Evolutionary conservation across 129 eudicot genomes (phyloP), one percentile per base, ranked within the genome.

Genomic region (Gnaphalium uliginosum): DNA sequence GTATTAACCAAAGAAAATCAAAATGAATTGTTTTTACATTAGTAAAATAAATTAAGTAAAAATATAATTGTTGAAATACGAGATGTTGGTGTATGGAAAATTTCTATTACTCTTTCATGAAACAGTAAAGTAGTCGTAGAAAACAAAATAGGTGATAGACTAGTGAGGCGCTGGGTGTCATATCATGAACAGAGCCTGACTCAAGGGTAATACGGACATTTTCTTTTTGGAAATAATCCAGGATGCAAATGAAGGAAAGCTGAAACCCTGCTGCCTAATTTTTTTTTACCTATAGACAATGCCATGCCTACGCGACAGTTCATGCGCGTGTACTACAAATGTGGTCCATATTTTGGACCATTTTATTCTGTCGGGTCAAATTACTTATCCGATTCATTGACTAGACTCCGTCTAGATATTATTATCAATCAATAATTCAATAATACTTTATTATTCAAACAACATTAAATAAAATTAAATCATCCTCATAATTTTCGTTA

Each of bases 301-400:
- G 17, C 18, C 7, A 70, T 6, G 17, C 41, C 22, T 24, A 67
- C 59, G 59, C 24, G 32, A 48, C 18, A 15, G 0, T 48, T 48
- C 41, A 18, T 21, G 74, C 74, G 74, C 81, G 74, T 76, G 81
- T 15, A 2, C 0, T 67, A 67, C 61, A 43, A 1, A 66, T 54
- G 74, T 54, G 74, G 74, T 76, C 68, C 74, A 13, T 23, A 2
- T 66, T 53, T 51, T 66, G 72, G 72, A 64, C 72, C 72, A 75
- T 48, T 68, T 68, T 68, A 68, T 43, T 57, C 6, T 58, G 74
- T 76, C 74, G 51, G 50, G 56, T 76, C 56, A 51, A 56, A 30
- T 15, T 64, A 53, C 48, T 66, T 18, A 35, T 37, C 67, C 51
- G 10, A 30, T 7, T 27, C 8, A 76, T 66, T 75, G 79, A 75